phyloP scores from a whole-genome alignment of 139 green algal species.

The Auxenochlorella pyrenoidosa region DNA sequence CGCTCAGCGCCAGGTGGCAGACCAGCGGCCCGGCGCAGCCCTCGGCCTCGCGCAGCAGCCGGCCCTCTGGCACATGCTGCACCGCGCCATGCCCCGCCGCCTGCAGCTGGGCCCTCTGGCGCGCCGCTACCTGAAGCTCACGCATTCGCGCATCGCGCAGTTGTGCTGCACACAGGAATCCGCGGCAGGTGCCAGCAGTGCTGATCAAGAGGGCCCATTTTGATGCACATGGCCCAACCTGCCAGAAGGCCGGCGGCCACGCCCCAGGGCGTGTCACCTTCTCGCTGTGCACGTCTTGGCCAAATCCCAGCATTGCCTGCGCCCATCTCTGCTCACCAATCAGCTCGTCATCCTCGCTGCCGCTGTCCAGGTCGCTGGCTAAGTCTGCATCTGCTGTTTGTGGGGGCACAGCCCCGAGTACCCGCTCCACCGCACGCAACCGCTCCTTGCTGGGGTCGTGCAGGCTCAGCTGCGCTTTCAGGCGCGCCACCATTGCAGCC shows the following conservation, averaged over 20 bases:
- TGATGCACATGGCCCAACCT: not conserved
- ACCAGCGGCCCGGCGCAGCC: not conserved
- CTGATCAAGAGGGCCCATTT: too few species aligned
- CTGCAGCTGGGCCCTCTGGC: not conserved
- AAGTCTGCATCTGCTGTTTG: not conserved
- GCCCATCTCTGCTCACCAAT: not conserved
- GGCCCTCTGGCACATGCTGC: not conserved
- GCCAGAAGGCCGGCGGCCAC: not conserved
- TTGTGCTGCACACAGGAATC: not conserved
- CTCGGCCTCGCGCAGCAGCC: not conserved
- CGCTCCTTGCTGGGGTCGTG: constrained; percentile 40
- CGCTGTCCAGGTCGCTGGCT: not conserved
- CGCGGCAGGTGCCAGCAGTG: too few species aligned
- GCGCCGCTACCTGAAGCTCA: constrained; percentile 13
- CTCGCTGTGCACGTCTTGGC: too few species aligned
- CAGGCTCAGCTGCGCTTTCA: constrained; percentile 35
- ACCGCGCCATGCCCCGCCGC: constrained; percentile 1
- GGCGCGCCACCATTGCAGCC: not conserved
- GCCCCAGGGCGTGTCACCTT: not conserved
- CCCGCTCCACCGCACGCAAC: not conserved
- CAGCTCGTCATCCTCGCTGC: not conserved
- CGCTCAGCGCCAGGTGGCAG: constrained; percentile 14
- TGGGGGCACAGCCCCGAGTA: constrained; percentile 12
- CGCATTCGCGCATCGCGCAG: constrained; percentile 6
- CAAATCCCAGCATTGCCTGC: too few species aligned